Evolutionary conservation across 768 basidiomycete species (phyloP), one percentile per base, ranked within the genome.

Genomic region (Suillus alpinus): DNA sequence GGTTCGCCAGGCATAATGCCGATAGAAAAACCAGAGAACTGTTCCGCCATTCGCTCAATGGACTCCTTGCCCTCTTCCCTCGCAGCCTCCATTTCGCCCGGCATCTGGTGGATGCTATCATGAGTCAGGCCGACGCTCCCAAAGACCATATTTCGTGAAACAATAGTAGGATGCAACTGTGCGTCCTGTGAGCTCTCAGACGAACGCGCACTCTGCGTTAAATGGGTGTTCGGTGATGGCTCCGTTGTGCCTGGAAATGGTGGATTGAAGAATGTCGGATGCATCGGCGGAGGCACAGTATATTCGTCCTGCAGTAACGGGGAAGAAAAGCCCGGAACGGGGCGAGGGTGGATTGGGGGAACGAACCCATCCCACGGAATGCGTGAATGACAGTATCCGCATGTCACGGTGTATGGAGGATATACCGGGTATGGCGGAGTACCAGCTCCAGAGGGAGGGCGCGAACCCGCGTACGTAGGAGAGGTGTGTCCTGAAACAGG

Each of bases 121-220:
- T 10, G 23, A 26, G 52, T 62, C 26, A 71, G 60, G 41, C 71
- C 72, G 58, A 85, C 83, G 57, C 80, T 84, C 7, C 85, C 85
- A 66, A 86, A 86, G 6, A 83, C 74, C 43, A 86, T 77, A 56
- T 73, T 71, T 63, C 59, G 67, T 40, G 69, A 36, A 9, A 62
- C 36, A 20, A 18, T 65, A 3, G 50, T 49, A 55, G 53, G 53
- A 26, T 6, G 53, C 10, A 23, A 18, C 18, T 18, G 36, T 18
- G 36, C 39, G 23, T 39, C 53, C 10, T 26, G 53, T 4, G 53
- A 55, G 37, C 53, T 39, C 23, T 55, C 53, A 26, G 5, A 12
- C 10, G 36, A 12, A 12, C 23, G 37, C 53, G 26, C 23, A 10
- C 23, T 26, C 37, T 55, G 36, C 16, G 36, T 29, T 10, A 18